Evolutionary conservation across 2,329 filamentous ascomycete species (phyloP), one percentile per base, ranked within the genome.

Genomic region (Sporothrix variecibatus): DNA sequence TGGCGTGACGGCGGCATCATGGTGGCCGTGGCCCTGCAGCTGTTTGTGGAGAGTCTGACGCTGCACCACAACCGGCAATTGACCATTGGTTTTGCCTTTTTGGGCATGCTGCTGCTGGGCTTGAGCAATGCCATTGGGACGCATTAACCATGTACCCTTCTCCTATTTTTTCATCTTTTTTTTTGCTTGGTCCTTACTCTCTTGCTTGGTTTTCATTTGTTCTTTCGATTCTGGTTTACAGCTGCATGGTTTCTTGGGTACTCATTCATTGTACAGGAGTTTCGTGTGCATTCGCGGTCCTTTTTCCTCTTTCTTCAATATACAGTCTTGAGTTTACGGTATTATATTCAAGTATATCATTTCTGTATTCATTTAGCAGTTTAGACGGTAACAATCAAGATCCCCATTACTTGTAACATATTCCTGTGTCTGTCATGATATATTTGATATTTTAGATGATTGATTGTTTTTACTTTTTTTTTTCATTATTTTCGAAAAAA

Each of bases 1-100:
- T 84, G 95, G 94, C 7, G 85, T 91, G 11, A 98, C 95, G 0
- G 91, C 94, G 0, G 96, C 0, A 97, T 99, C 78, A 98, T 99
- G 96, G 92, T 94, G 38, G 96, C 93, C 78, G 96, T 99, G 40
- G 94, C 92, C 2, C 83, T 99, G 80, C 93, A 97, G 83, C 85
- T 99, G 7, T 95, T 98, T 79, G 91, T 93, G 3, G 95, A 99
- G 85, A 92, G 92, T 77, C 82, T 97, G 80, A 93, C 92, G 74
- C 83, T 98, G 80, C 95, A 94, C 77, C 94, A 97, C 83, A 91
- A 91, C 79, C 87, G 91, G 75, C 90, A 91, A 75, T 80, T 96
- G 79, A 95, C 93, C 82, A 93, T 94, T 79, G 86, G 89, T 31
- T 95, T 94, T 84, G 94, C 91, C 8, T 96, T 97, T 83, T 79